These are phyloP conservation scores for Geotrichum restrictum DNA, from an alignment of 1,139 yeast species.

Conservation along the genomic window DNA sequence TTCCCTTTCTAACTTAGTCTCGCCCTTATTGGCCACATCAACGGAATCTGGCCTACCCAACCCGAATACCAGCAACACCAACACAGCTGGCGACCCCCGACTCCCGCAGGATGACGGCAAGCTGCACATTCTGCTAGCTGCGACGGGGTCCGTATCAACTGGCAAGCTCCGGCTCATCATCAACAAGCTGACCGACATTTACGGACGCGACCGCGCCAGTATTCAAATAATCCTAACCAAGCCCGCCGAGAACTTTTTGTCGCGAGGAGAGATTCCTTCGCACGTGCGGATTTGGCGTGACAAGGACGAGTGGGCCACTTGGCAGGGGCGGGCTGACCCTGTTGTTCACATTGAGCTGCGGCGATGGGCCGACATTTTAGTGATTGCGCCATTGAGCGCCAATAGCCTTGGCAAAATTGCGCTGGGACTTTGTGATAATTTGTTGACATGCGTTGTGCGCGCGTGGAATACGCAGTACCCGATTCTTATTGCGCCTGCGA, in stretches of 20 bases:
- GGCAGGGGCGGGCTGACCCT: constrained; percentile 84
- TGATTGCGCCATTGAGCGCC: constrained; percentile 86
- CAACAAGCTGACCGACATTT: constrained; percentile 71
- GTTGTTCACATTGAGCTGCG: constrained; percentile 87
- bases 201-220: constrained; percentile 65
- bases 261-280: constrained; percentile 55
- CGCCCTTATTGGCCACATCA: background rate
- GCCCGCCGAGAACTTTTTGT: constrained; percentile 75
- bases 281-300: constrained; percentile 79
- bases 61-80: constrained; percentile 20
- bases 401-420: constrained; percentile 84
- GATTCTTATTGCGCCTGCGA: constrained; percentile 82
- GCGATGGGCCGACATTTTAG: constrained; percentile 88
- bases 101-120: constrained; percentile 90
- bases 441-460: constrained; percentile 81
- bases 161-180: constrained; percentile 71
- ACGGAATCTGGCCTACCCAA: background rate
- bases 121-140: constrained; percentile 79
- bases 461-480: constrained; percentile 93
- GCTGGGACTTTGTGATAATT: constrained; percentile 81
- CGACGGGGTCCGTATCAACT: constrained; percentile 84
- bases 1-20: background rate
- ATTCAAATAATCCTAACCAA: constrained; percentile 78
- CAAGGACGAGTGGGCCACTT: constrained; percentile 83
- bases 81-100: constrained; percentile 63